Percentiles rank a stretch among this genome's conserved stretches.
These are phyloP conservation scores for Acacia acuminata DNA, from an alignment of 306 rosid genomes.

Conservation along the genomic window DNA sequence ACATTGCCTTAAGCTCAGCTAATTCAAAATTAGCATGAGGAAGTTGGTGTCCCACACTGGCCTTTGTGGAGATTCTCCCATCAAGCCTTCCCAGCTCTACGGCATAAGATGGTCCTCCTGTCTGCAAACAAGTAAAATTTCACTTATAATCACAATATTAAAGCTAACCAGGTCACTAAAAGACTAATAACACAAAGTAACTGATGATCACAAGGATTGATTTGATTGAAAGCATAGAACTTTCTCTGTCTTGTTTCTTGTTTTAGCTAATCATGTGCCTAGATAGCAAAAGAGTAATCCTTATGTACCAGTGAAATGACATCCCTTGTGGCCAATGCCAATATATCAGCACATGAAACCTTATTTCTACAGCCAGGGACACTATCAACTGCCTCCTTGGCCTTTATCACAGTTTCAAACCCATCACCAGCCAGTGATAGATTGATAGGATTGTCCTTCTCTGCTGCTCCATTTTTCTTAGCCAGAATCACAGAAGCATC, in stretches of 20 bases:
- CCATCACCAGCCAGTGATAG: constrained; percentile 91
- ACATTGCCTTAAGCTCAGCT: constrained; percentile 48
- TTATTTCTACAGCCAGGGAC: constrained; percentile 63
- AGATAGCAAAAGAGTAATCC: constrained; percentile 10
- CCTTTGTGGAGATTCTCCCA: constrained; percentile 64
- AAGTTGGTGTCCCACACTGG: constrained; percentile 59
- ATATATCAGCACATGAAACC: constrained; percentile 94
- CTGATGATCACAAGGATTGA: not conserved
- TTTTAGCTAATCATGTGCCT: not conserved
- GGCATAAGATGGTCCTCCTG: constrained; percentile 80
- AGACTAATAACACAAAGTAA: not conserved
- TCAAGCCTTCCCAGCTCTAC: constrained; percentile 84
- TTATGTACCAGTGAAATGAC: constrained; percentile 63
- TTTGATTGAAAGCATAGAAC: not conserved
- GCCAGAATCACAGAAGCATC: constrained; percentile 86
- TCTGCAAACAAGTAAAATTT: constrained; percentile 39
- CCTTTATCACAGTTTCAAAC: constrained; percentile 84
- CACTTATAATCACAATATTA: not conserved
- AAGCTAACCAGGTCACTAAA: not conserved
- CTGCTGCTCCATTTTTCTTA: constrained; percentile 51
- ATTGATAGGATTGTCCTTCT: constrained; percentile 64
- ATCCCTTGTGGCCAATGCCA: constrained; percentile 89
- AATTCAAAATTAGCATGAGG: constrained; percentile 63
- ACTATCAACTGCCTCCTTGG: constrained; percentile 81
- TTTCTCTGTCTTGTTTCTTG: not conserved